Evolutionary conservation across 2,329 filamentous ascomycete genomes (phyloP).

Genomic region (Alternaria gansuensis): DNA sequence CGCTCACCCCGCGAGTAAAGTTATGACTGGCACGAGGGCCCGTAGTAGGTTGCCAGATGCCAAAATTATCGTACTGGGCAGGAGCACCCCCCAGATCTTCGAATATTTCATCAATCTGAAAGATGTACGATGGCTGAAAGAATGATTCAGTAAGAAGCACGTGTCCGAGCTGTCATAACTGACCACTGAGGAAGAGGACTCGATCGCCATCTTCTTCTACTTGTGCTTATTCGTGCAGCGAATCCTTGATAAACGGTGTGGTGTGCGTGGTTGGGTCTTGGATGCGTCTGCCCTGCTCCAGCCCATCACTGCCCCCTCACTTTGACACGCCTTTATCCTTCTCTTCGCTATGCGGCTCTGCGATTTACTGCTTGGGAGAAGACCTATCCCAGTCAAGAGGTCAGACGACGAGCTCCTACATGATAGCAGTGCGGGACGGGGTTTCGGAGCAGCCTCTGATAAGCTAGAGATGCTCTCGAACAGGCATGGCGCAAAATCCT

Average conservation of each 20-base stretch:
- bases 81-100: slow-evolving; percentile 16
- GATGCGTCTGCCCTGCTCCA: slow-evolving; percentile 21
- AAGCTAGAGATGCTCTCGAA: slow-evolving; percentile 36
- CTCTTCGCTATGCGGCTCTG: slow-evolving; percentile 45
- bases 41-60: slow-evolving; percentile 32
- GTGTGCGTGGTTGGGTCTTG: slow-evolving; percentile 20
- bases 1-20: slow-evolving; percentile 14
- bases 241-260: slow-evolving; percentile 3
- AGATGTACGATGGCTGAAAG: slow-evolving; percentile 34
- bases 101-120: slow-evolving; percentile 41
- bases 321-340: slow-evolving; percentile 40
- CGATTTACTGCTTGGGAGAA: slow-evolving; percentile 17
- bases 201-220: slow-evolving; percentile 29
- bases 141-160: background rate
- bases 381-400: slow-evolving; percentile 25
- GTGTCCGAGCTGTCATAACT: background rate
- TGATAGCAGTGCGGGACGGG: slow-evolving; percentile 24
- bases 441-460: slow-evolving; percentile 42
- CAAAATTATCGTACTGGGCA: slow-evolving; percentile 1
- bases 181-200: slow-evolving; percentile 17
- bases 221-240: slow-evolving; percentile 1
- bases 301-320: slow-evolving; percentile 20
- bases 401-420: slow-evolving; percentile 41
- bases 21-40: background rate
- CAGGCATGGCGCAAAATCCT: slow-evolving; percentile 37